Evolutionary conservation across 768 basidiomycete species (phyloP).

Genomic region (Pilatotrama ljubarskyi): DNA sequence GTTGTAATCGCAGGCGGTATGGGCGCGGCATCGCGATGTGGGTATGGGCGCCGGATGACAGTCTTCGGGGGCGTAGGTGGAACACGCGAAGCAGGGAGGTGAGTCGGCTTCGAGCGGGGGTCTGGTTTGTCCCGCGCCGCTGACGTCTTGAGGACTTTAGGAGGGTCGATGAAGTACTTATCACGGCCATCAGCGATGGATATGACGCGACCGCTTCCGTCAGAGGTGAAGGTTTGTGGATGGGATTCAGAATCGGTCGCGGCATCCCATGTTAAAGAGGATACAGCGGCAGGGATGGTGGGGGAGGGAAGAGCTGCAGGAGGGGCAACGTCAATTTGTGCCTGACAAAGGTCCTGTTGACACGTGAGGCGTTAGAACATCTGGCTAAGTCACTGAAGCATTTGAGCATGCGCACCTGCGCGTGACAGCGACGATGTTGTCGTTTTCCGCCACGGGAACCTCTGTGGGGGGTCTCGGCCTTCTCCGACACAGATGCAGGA

Average conservation of each 20-base stretch:
- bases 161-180: neutral
- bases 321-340: neutral
- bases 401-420: neutral
- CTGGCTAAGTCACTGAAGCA: no score
- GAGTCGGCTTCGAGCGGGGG: neutral
- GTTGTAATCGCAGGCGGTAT: neutral
- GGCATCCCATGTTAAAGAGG: neutral
- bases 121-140: neutral
- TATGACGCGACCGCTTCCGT: neutral
- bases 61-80: neutral
- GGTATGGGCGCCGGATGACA: neutral
- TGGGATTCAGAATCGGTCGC: neutral
- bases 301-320: neutral
- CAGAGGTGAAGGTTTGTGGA: no score
- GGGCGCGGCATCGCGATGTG: neutral
- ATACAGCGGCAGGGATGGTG: neutral
- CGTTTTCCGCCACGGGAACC: neutral
- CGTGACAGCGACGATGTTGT: neutral
- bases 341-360: neutral
- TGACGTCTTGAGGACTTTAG: neutral
- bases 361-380: neutral
- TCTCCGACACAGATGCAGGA: neutral
- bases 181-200: neutral
- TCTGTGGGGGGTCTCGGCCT: neutral
- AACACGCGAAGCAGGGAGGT: neutral